A percentile compares a stretch with the other conserved stretches of the same genome.
phyloP scores from a whole-genome alignment of 805 yeast species.

The Huiozyma sinensis region DNA sequence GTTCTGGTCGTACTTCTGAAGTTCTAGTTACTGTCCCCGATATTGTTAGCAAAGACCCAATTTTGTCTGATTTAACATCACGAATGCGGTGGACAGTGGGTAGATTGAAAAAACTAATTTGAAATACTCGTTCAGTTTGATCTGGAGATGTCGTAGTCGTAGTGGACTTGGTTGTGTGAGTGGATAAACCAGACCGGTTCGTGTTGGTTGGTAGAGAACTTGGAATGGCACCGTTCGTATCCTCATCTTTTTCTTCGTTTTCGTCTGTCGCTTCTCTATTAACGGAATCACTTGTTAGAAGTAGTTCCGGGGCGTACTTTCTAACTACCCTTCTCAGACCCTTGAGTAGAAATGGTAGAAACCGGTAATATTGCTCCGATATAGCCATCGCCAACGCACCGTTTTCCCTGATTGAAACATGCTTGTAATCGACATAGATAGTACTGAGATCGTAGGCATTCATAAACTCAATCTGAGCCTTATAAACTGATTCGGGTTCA shows the following conservation, averaged over 20 bases:
- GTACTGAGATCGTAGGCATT: slow-evolving; percentile 64
- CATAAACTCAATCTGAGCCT: slow-evolving; percentile 76
- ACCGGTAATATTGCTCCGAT: slow-evolving; percentile 84
- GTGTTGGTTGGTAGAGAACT: slow-evolving; percentile 1
- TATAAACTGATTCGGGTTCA: slow-evolving; percentile 46
- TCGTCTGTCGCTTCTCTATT: slow-evolving; percentile 16
- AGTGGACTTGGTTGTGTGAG: slow-evolving; percentile 22
- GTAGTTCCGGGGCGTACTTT: slow-evolving; percentile 61
- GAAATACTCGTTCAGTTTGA: slow-evolving; percentile 65
- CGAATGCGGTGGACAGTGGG: slow-evolving; percentile 78
- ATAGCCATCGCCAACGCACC: slow-evolving; percentile 87
- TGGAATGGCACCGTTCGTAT: slow-evolving; percentile 2
- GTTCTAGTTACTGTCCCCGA: slow-evolving; percentile 95
- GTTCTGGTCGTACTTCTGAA: slow-evolving; percentile 91
- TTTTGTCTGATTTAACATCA: slow-evolving; percentile 79
- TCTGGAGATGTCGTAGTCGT: slow-evolving; percentile 37
- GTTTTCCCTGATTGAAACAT: slow-evolving; percentile 61
- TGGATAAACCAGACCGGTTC: slow-evolving; percentile 6
- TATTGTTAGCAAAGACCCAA: slow-evolving; percentile 74
- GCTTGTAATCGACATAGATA: slow-evolving; percentile 75
- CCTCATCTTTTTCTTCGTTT: slow-evolving; percentile 1
- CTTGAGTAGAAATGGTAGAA: slow-evolving; percentile 69
- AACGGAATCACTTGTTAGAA: slow-evolving; percentile 35
- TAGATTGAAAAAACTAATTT: slow-evolving; percentile 77
- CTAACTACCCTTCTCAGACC: slow-evolving; percentile 68